Conservation (phyloP, 768 basidiomycete species). For the Tulasnella sp. region DNA sequence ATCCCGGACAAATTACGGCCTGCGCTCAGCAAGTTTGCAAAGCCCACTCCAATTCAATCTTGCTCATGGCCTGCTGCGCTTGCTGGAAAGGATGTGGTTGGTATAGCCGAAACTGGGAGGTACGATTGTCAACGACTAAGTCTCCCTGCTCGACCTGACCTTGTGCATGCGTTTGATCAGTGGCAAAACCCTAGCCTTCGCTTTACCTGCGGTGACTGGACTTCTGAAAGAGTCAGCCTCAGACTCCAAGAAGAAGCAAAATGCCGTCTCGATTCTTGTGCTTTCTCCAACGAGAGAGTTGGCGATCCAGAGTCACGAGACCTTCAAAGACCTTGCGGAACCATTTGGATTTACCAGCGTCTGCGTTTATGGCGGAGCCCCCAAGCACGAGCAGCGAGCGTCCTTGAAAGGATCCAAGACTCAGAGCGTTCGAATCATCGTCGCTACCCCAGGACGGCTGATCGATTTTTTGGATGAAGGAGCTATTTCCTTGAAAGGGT, state of each 20-base stretch:
- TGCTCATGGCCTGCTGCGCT: constrained; percentile 90
- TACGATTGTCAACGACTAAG: constrained; percentile 26
- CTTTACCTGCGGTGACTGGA: constrained; percentile 75
- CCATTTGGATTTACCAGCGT: constrained; percentile 71
- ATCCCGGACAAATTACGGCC: constrained; percentile 54
- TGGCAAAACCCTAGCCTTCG: constrained; percentile 95
- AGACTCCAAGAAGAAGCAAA: constrained; percentile 22
- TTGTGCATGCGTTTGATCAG: constrained; percentile 33
- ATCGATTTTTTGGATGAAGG: constrained; percentile 88
- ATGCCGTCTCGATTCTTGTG: constrained; percentile 48
- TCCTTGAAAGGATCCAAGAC: constrained; percentile 47
- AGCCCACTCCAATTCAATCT: constrained; percentile 92
- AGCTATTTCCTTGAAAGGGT: constrained; percentile 71
- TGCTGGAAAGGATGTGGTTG: constrained; percentile 77
- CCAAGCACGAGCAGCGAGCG: constrained; percentile 73
- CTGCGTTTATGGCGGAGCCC: constrained; percentile 91
- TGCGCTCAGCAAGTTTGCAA: constrained; percentile 64
- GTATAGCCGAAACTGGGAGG: constrained; percentile 95
- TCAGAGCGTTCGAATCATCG: constrained; percentile 58
- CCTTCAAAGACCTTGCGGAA: constrained; percentile 62
- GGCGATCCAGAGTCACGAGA: constrained; percentile 89
- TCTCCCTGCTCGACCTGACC: background rate
- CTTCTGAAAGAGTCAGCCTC: constrained; percentile 33
- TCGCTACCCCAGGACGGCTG: constrained; percentile 91
- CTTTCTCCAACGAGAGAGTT: constrained; percentile 94